Evolutionary conservation across 495 filamentous ascomycete genomes (phyloP).

Genomic region (Opeltia flavorubescens): DNA sequence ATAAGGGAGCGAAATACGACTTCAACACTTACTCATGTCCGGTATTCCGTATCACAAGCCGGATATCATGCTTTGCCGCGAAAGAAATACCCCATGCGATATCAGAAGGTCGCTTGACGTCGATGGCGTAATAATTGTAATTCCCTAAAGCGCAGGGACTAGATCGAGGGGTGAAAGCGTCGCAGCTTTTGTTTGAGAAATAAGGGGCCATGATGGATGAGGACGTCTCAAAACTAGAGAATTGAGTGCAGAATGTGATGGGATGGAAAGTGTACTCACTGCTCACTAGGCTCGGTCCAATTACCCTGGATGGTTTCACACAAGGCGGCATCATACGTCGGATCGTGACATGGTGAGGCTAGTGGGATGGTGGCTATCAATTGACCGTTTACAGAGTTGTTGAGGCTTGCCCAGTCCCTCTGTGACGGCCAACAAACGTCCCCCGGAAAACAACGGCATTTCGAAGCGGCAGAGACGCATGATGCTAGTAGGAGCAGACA

Average conservation of each 20-base stretch:
- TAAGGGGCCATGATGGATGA: constrained; percentile 30
- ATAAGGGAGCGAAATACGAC: constrained; percentile 5
- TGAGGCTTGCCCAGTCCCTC: constrained; percentile 19
- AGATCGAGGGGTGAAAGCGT: constrained; percentile 27
- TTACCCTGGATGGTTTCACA: constrained; percentile 14
- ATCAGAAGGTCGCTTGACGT: constrained; percentile 27
- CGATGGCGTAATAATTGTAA: constrained; percentile 37
- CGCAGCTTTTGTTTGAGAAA: constrained; percentile 34
- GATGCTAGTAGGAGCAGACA: too few species aligned
- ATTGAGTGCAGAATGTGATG: not conserved
- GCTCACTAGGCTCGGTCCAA: constrained; percentile 15
- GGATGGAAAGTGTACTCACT: not conserved
- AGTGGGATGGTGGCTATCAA: constrained; percentile 24
- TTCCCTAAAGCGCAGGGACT: constrained; percentile 35
- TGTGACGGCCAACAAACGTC: constrained; percentile 20
- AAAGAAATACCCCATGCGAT: constrained; percentile 38
- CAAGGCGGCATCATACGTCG: constrained; percentile 15
- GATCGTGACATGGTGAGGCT: constrained; percentile 24
- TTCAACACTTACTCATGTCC: constrained; percentile 29
- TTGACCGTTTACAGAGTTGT: constrained; percentile 17
- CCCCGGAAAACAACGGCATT: constrained; percentile 19
- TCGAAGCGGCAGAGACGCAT: not conserved
- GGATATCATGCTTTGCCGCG: constrained; percentile 34
- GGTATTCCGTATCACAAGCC: constrained; percentile 42
- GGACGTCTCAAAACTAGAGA: constrained; percentile 6